phyloP scores from a whole-genome alignment of 2,329 filamentous ascomycete species.

The Trichoderma arundinaceum region DNA sequence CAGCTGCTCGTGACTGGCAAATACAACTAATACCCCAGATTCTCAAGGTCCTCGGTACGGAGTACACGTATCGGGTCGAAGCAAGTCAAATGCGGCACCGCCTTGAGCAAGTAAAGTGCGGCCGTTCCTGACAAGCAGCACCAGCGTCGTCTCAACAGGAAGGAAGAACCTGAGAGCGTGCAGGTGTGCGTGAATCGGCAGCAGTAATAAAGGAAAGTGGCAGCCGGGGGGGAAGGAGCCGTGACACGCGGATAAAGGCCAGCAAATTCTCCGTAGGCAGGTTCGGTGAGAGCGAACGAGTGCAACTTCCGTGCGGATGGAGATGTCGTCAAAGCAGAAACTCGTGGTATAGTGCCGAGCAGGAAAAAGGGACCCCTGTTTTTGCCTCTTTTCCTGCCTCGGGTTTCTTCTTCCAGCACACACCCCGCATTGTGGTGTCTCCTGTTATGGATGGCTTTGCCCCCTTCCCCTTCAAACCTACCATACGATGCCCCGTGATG shows the following conservation, averaged over 20 bases:
- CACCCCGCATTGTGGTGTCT: conserved; percentile 17
- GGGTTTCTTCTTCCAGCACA: conserved; percentile 2
- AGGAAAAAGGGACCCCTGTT: background rate
- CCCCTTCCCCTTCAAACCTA: background rate
- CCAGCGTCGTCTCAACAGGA: background rate
- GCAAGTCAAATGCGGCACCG: background rate
- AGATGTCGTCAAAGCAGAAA: background rate
- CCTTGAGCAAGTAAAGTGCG: background rate
- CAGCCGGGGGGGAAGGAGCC: conserved; percentile 11
- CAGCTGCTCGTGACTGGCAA: conserved; percentile 14
- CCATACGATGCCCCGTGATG: conserved; percentile 8
- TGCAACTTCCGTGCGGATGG: conserved; percentile 4
- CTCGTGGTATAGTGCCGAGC: too few species aligned
- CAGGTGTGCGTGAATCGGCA: background rate
- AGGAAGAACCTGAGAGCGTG: conserved; percentile 7
- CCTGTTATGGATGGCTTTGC: background rate
- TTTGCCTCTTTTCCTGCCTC: background rate
- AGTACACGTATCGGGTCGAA: conserved; percentile 1
- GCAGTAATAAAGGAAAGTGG: conserved; percentile 11
- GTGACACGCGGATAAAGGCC: conserved; percentile 13
- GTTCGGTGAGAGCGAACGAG: conserved; percentile 23
- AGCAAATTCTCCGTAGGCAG: conserved; percentile 2
- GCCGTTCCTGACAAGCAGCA: conserved; percentile 8
- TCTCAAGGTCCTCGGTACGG: conserved; percentile 2
- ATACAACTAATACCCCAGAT: conserved; percentile 26